These are phyloP conservation scores for Kernera saxatilis DNA, from an alignment of 345 rosid genomes.

Conservation along the genomic window DNA sequence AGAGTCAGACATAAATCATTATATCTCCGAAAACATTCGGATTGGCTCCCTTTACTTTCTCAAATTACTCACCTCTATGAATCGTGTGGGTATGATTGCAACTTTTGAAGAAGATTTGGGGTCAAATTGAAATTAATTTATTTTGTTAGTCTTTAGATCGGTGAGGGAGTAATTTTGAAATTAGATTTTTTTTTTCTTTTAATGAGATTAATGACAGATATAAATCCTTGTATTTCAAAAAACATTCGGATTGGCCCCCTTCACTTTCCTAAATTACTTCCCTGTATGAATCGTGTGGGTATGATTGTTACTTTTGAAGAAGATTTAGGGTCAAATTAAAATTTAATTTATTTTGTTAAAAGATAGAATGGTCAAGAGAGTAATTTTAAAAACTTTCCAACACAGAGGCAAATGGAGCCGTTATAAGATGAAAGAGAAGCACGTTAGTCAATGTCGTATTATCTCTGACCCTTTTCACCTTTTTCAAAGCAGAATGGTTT, in stretches of 20 bases:
- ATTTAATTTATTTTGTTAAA: background rate
- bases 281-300: background rate
- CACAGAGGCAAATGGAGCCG: background rate
- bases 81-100: background rate
- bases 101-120: background rate
- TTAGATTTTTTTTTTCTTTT: background rate
- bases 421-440: background rate
- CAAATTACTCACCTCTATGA: background rate
- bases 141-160: background rate
- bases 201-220: background rate
- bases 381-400: background rate
- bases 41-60: background rate
- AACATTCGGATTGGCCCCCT: background rate
- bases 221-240: background rate
- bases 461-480: background rate
- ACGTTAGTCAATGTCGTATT: constrained; percentile 16
- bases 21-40: background rate
- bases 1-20: background rate
- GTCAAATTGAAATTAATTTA: background rate
- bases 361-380: background rate
- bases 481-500: constrained; percentile 2
- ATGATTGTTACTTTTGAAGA: background rate
- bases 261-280: background rate
- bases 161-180: background rate
- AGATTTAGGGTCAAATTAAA: background rate